Conservation (phyloP, 2,329 filamentous ascomycete species). For the Aspergillus bombycis region DNA sequence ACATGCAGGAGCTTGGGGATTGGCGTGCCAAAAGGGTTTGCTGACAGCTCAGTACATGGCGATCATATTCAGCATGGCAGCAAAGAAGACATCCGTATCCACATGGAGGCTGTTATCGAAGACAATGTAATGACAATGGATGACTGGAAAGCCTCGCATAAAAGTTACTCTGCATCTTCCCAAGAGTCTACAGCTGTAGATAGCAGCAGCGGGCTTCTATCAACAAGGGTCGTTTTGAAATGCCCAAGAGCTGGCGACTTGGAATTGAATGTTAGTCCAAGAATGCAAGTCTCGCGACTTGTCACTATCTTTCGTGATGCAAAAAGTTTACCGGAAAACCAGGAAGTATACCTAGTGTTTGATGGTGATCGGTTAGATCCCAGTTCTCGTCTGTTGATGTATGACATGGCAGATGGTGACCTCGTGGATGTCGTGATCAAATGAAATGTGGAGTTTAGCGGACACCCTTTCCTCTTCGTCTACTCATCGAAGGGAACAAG, state of each 20-base stretch:
- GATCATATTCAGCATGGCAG: conserved; percentile 53
- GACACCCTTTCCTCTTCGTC: not conserved
- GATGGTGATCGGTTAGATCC: conserved; percentile 74
- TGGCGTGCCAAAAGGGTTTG: conserved; percentile 44
- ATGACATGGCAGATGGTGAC: conserved; percentile 76
- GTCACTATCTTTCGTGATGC: conserved; percentile 63
- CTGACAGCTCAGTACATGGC: conserved; percentile 38
- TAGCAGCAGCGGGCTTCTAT: conserved; percentile 30
- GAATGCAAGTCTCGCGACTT: conserved; percentile 65
- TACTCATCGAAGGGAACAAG: not conserved
- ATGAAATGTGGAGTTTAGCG: conserved; percentile 28
- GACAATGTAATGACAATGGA: conserved; percentile 41
- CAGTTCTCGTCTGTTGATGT: conserved; percentile 62
- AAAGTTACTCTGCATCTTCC: conserved; percentile 1
- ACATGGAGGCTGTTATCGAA: conserved; percentile 76
- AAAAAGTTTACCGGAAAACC: conserved; percentile 55
- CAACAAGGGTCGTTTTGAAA: conserved; percentile 54
- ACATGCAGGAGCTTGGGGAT: conserved; percentile 72
- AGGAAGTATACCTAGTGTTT: conserved; percentile 66
- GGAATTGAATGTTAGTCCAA: conserved; percentile 47
- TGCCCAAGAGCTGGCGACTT: conserved; percentile 55
- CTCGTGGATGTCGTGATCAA: conserved; percentile 73
- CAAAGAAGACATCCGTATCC: conserved; percentile 61
- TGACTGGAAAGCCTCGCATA: not conserved
- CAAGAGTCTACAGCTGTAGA: not conserved